Evolutionary conservation across 2,329 filamentous ascomycete species (phyloP), one percentile per base, ranked within the genome.

Genomic region (Phialophora verrucosa): DNA sequence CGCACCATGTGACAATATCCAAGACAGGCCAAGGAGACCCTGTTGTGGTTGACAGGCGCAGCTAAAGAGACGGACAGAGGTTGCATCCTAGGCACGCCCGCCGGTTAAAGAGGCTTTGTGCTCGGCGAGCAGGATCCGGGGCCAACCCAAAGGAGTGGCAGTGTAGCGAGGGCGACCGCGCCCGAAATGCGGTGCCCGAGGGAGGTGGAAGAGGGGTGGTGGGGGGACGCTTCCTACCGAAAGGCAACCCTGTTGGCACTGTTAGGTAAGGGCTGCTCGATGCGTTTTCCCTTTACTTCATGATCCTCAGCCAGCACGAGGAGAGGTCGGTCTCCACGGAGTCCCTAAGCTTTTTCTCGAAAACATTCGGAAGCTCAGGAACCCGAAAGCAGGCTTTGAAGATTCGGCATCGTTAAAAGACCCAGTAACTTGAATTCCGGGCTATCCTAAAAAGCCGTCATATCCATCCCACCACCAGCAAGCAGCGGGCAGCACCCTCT

Each of bases 121-220:
- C 29, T 44, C 5, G 38, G 38, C 38, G 38, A n/a, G 14, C 7
- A 20, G 14, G 44, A 31, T 44, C 57, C 23, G 14, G 10, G 42
- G 57, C 47, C 42, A 59, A 59, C 27, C 27, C 31, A 29, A 56
- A 44, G 31, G 12, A 29, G 59, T 44, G 49, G 59, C 59, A 61
- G 59, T 61, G 58, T 20, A 25, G 20, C 25, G 58, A 29, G 27
- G 29, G n/a, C n/a, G 8, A 23, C 20, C 25, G 20, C 49, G 20
- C 25, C 49, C 20, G 27, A 25, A 51, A 4, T 23, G 49, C 38
- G 38, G 38, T 23, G 49, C 49, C 49, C 49, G 47, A 50, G 23
- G 23, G 17, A 25, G 3, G 14, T 51, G 49, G 49, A 17, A 29
- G 25, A 25, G 25, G 49, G 20, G 49, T 17, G 49, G 49, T 27